Base-by-base conservation (phyloP, 495 filamentous ascomycete species). In the Mycothermus thermophilus region DNA sequence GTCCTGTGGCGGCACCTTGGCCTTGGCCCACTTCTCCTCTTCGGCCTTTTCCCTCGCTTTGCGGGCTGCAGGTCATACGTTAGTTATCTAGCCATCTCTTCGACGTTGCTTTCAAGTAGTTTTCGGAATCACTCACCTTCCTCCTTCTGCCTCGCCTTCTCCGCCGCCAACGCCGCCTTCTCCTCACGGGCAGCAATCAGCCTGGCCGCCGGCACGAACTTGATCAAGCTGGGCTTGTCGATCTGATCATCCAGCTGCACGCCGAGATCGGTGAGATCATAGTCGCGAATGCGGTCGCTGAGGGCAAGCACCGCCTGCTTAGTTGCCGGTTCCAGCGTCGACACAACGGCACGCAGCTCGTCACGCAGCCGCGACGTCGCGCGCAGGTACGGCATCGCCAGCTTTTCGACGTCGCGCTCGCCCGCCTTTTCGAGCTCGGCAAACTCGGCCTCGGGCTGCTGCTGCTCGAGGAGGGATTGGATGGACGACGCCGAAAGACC, bases 171-270 rank as follows among this genome's bases (percentile, higher is more conserved):
- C 27, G 64, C 66, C 16, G 69, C 72, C 52, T 82, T 82, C 44
- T 83, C 79, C 33, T 76, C 71, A 1, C 78, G 71, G 1, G 75
- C 74, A n/a, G 79, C 77, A 22, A 79, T 62, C 21, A 93, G 66
- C 32, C 79, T 77, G 2, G 65, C 64, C 3, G 75, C 78, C 0
- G 71, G 67, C 9, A 92, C 68, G n/a, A 83, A 86, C 35, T 86
- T 83, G 42, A 95, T 72, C 1, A 95, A 62, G 11, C 88, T 83
- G 0, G 80, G 77, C 40, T 68, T 64, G 22, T 66, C 66, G 9
- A 47, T 42, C 11, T 83, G 75, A 48, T 96, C 88, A 48, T 95
- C 88, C 8, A 96, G 76, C 42, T 90, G 86, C 15, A 95, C 74
- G 13, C 76, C 83, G 0, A 87, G 61, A 30, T 83, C 69, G 33